Base-by-base conservation (phyloP, 345 rosid genomes). In the Ceriops tagal region DNA sequence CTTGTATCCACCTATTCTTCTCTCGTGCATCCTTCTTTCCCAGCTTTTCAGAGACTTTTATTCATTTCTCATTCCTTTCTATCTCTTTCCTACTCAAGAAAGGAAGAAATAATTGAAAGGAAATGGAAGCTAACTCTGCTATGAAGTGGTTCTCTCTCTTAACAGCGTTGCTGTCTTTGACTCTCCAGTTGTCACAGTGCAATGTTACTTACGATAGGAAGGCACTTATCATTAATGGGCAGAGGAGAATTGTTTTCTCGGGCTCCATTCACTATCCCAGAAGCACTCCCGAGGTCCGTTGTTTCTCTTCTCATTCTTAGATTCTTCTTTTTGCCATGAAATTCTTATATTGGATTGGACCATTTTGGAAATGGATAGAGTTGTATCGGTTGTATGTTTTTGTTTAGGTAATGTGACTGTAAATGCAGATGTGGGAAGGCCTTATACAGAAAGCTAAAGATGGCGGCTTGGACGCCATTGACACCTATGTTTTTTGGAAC, bases 211-310 rank as follows among this genome's bases (percentile, higher is more conserved):
- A 84, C 73, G 89, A 86, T 67, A 69, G 61, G 59, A 88, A 81
- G 75, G 84, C 90, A 51, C 80, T 88, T 49, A 76, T 84, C 75
- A 84, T 88, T 63, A 74, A 80, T 73, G 88, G 88, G 10, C 75
- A 75, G 31, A 81, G 78, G 53, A 88, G 81, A 79, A 75, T 88
- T 60, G 83, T 86, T 66, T 80, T 88, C 73, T 86, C 93, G 62
- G 87, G 89, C 67, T 88, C 93, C 55, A 86, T 88, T 56, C 90
- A 86, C 75, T 88, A 88, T 61, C 93, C 93, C 22, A 83, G 93
- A 81, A 88, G 90, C 82, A 77, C 85, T 5, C 90, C 82, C 22
- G 58, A 86, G 80, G 89, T 86, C 30, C 21, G 11, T 6, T 18
- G 22, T 13, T 47, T 15, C 11, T 58, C 34, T 49, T 32, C 1